Conservation (phyloP, 2,329 filamentous ascomycete genomes). For the Thielaviopsis cerberus region DNA sequence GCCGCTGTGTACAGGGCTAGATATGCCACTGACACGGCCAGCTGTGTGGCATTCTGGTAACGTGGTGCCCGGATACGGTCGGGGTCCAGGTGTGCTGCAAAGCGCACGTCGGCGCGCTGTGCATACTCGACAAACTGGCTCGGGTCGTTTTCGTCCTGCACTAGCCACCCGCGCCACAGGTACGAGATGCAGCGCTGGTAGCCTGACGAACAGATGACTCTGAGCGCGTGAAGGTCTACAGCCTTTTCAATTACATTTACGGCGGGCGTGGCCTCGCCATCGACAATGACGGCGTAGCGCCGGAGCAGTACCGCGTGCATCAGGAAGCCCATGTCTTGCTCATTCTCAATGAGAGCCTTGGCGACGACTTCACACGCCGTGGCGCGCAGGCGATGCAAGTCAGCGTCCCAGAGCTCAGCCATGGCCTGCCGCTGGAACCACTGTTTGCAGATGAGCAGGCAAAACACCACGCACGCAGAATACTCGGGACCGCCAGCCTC, state of each 20-base stretch:
- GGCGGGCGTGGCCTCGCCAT: slow-evolving; percentile 52
- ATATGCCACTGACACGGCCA: slow-evolving; percentile 68
- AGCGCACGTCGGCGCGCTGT: slow-evolving; percentile 58
- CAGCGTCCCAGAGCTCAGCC: slow-evolving; percentile 80
- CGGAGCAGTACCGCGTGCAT: slow-evolving; percentile 69
- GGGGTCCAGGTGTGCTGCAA: slow-evolving; percentile 71
- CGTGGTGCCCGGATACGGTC: slow-evolving; percentile 83
- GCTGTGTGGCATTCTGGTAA: slow-evolving; percentile 81
- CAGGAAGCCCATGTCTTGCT: slow-evolving; percentile 62
- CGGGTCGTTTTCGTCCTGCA: slow-evolving; percentile 86
- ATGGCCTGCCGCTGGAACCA: slow-evolving; percentile 66
- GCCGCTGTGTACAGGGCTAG: slow-evolving; percentile 72
- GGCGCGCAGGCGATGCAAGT: slow-evolving; percentile 61
- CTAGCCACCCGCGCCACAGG: slow-evolving; percentile 87
- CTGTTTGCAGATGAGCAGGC: slow-evolving; percentile 50
- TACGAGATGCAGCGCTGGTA: slow-evolving; percentile 92
- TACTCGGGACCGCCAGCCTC: slow-evolving; percentile 63
- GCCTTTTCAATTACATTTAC: slow-evolving; percentile 85
- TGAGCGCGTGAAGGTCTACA: slow-evolving; percentile 76
- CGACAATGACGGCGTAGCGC: slow-evolving; percentile 64
- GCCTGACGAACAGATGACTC: slow-evolving; percentile 75
- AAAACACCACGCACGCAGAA: slow-evolving; percentile 64
- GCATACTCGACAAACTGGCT: slow-evolving; percentile 79
- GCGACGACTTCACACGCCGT: slow-evolving; percentile 80
- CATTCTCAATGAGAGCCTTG: slow-evolving; percentile 62